Percentiles rank a stretch among this genome's conserved stretches.
phyloP scores from a whole-genome alignment of 257 asterid genomes.

The Misopates orontium region DNA sequence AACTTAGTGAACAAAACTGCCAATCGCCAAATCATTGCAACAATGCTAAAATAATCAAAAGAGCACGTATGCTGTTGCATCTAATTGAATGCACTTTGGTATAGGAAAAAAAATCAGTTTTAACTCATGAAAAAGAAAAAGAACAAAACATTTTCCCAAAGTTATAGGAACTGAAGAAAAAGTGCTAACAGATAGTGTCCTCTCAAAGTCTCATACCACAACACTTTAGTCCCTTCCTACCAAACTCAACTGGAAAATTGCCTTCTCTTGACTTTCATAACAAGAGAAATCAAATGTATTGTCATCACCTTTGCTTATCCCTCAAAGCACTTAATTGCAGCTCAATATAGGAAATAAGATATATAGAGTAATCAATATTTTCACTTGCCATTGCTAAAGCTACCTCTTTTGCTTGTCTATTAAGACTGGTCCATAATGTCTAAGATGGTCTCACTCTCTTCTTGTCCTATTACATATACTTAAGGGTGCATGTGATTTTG shows the following conservation, averaged over 20 bases:
- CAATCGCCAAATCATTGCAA: constrained; percentile 19
- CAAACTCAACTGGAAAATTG: constrained; percentile 42
- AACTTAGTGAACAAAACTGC: constrained; percentile 26
- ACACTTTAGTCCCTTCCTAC: constrained; percentile 30
- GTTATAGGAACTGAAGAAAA: constrained; percentile 19
- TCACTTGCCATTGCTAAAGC: constrained; percentile 27
- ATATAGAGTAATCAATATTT: constrained; percentile 15
- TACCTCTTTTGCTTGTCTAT: constrained; percentile 44
- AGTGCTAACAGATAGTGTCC: constrained; percentile 27
- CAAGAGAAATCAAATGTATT: constrained; percentile 60
- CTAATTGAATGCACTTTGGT: constrained; percentile 34
- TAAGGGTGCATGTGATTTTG: constrained; percentile 18
- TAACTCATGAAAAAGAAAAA: neutral
- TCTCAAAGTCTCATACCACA: constrained; percentile 36
- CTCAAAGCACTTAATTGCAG: constrained; percentile 60
- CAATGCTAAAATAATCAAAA: neutral
- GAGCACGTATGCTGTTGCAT: constrained; percentile 16
- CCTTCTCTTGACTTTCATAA: constrained; percentile 53
- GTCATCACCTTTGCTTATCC: constrained; percentile 80
- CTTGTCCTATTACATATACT: constrained; percentile 32
- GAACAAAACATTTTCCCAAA: constrained; percentile 21
- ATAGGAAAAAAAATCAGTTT: constrained; percentile 26
- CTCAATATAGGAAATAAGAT: constrained; percentile 25
- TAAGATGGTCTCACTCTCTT: constrained; percentile 38
- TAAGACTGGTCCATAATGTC: constrained; percentile 47